These are phyloP conservation scores for Trichoderma brevicompactum DNA, from an alignment of 2,329 filamentous ascomycete species.

Conservation along the genomic window DNA sequence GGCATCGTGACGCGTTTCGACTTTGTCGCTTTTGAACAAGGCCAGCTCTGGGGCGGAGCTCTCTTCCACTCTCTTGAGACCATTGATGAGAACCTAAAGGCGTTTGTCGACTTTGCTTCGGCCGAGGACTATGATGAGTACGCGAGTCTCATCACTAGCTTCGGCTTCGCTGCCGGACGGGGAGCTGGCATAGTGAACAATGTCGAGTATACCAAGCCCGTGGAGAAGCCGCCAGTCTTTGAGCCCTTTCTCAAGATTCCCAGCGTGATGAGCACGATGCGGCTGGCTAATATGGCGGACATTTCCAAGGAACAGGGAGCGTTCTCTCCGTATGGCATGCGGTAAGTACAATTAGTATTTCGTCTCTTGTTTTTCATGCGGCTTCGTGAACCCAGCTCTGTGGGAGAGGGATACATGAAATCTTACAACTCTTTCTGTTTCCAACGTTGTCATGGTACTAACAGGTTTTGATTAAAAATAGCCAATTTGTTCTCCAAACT, in stretches of 20 bases:
- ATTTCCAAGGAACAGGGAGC: conserved; percentile 7
- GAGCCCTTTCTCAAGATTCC: conserved; percentile 8
- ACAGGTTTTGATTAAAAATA: not conserved
- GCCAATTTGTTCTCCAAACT: not conserved
- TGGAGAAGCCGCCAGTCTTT: conserved; percentile 16
- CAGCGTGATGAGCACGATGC: conserved; percentile 10
- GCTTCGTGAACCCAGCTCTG: not conserved
- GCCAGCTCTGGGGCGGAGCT: conserved; percentile 40
- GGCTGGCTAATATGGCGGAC: conserved; percentile 16
- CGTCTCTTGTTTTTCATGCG: not conserved
- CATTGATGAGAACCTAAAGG: conserved; percentile 5
- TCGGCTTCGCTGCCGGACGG: conserved; percentile 4
- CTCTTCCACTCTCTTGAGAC: conserved; percentile 14
- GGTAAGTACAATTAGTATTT: not conserved
- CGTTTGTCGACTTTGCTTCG: conserved; percentile 12
- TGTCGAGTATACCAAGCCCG: conserved; percentile 24
- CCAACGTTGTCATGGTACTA: not conserved
- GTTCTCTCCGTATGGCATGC: conserved; percentile 5
- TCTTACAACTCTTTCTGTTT: too few species aligned
- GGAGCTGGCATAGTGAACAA: conserved; percentile 15
- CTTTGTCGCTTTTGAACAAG: conserved; percentile 33
- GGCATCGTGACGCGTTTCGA: conserved; percentile 41
- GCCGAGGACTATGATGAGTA: conserved; percentile 22
- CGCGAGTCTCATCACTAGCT: conserved; percentile 19
- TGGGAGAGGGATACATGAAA: not conserved